Evolutionary conservation across 176 grass and related monocot species (phyloP), one percentile per base, ranked within the genome.

Genomic region (Tillandsia fasciculata): DNA sequence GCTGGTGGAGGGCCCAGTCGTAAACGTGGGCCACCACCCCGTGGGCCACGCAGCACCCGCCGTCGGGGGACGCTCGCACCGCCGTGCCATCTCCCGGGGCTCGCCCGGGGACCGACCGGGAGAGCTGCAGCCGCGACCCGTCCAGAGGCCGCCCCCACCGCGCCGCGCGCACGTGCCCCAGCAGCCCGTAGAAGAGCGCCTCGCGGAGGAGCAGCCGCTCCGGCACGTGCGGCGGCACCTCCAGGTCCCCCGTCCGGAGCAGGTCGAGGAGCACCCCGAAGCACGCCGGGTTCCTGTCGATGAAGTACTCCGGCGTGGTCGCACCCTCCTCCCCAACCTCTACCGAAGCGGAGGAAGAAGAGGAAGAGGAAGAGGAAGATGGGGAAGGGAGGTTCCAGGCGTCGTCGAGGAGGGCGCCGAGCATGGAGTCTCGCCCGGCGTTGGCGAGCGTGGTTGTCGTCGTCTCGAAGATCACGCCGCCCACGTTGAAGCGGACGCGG

Each of bases 1-100:
- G 89, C 73, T 89, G 86, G 67, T 97, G 86, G 28, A 97, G 86
- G 89, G 92, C 90, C 93, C 89, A 97, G 73, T 97, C 88, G 80
- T 97, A 97, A 4, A 90, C 84, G 82, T 81, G 93, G 56, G 92
- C 89, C 26, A 86, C 81, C 70, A 86, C 83, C 20, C 93, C 89
- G 72, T 97, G 93, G 69, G 93, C 93, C 33, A 97, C 93, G 82
- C 89, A 92, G 74, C 89, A 97, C 0, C 93, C 93, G 14, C 89
- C 93, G 73, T 97, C 93, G 47, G 89, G 93, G 8, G 85, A 65
- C 0, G 86, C 93, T 15, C 93, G 89, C 75, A 97, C 74, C 58
- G 93, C 89, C 10, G 93, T 92, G 20, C 93, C 93, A 70, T 97
- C 93, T 48, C 93, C 93, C 1, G 93, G 89, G 0, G 93, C 93